Base-by-base conservation (phyloP, 2,329 filamentous ascomycete species). In the Cladophialophora immunda region DNA sequence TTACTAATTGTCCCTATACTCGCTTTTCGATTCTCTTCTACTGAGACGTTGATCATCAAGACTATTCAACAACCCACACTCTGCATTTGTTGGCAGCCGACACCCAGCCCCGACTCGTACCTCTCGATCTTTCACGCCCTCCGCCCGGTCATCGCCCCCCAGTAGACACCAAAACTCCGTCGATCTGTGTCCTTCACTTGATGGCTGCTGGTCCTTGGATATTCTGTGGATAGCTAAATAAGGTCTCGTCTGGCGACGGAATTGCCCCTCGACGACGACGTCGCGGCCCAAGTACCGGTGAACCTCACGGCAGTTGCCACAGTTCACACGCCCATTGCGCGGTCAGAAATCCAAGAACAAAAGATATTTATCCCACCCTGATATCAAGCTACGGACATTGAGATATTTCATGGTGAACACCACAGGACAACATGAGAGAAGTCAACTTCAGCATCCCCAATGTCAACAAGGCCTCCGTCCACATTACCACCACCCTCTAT, bases 381-480 rank as follows among this genome's bases (percentile, higher is more conserved):
- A 53, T 17, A 15, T 22, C 17, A 54, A 27, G 25, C n/a, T 36
- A 17, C 25, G 17, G 9, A 22, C 22, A 36, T 61, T 19, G 22
- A 50, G 19, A 25, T 25, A 50, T 54, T n/a, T 6, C 58, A 61
- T 61, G 58, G 45, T 32, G 32, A 54, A 8, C 29, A 32, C 9
- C 13, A 53, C 15, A 34, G 41, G 58, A 52, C 72, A 94, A 80
- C 82, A 99, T 99, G 95, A 92, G 95, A 84, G 95, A 99, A 88
- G 94, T 97, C 83, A 98, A 98, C 82, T 98, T 98, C 83, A 97
- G 94, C 83, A 97, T 98, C 79, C 94, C 95, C 62, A 97, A 95
- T 86, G 93, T 96, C 87, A 98, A 98, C 83, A 98, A 98, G 90
- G 95, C 95, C 76, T 97, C 94, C 66, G 94, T 97, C 77, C 94